Percentiles rank a stretch among this genome's conserved stretches.
Evolutionary conservation across 1,139 yeast species (phyloP).

Genomic region (Blastobotrys buckinghamii): DNA sequence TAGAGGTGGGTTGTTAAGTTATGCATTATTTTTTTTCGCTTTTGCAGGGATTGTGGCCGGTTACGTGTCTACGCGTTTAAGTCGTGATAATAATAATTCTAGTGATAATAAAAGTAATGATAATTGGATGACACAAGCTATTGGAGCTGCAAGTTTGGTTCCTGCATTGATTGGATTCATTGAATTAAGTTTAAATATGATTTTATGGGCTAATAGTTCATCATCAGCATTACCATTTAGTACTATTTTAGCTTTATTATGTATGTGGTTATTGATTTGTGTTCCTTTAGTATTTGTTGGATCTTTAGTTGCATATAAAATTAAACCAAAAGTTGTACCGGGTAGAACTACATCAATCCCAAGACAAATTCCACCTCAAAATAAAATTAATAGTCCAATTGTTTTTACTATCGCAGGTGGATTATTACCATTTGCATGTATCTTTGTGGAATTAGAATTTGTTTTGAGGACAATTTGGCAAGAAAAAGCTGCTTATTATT

Average conservation of each 20-base stretch:
- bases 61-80: conserved; percentile 57
- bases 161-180: conserved; percentile 54
- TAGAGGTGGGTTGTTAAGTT: conserved; percentile 59
- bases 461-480: conserved; percentile 75
- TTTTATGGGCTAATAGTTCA: conserved; percentile 73
- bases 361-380: conserved; percentile 38
- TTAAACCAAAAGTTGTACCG: conserved; percentile 13
- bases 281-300: conserved; percentile 73
- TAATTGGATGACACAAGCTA: conserved; percentile 20
- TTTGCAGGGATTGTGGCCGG: conserved; percentile 72
- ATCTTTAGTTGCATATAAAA: conserved; percentile 48
- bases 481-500: conserved; percentile 71
- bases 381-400: conserved; percentile 30
- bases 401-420: conserved; percentile 46
- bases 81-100: conserved; percentile 39
- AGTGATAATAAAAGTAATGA: conserved; percentile 35
- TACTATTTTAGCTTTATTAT: conserved; percentile 53
- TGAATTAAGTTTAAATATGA: conserved; percentile 53
- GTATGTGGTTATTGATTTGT: conserved; percentile 57
- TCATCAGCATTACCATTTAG: conserved; percentile 75
- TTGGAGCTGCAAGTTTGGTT: conserved; percentile 37
- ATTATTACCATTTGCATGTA: conserved; percentile 69
- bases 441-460: conserved; percentile 69
- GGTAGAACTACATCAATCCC: conserved; percentile 31
- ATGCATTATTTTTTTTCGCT: conserved; percentile 56